Conservation (phyloP, 352 stramenopile genomes). For the Elongisporangium undulatum region DNA sequence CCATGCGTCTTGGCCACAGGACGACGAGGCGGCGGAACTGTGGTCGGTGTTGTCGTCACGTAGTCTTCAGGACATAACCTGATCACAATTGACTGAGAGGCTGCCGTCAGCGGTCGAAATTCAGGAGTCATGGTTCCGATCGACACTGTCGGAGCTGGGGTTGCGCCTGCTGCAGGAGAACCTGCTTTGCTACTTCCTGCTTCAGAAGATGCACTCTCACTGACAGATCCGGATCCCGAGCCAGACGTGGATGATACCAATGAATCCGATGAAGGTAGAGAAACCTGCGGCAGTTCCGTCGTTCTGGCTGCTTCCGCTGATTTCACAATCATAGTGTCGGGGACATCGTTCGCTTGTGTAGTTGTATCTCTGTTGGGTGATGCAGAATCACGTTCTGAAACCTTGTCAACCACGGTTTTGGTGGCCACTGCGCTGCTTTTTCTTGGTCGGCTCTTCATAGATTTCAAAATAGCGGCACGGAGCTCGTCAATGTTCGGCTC, state of each 20-base stretch:
- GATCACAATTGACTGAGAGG: conserved; percentile 68
- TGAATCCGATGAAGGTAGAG: not conserved
- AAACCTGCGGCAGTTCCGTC: not conserved
- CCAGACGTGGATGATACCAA: not conserved
- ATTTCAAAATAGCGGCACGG: conserved; percentile 39
- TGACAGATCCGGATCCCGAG: not conserved
- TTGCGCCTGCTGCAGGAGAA: not conserved
- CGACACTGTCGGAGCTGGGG: not conserved
- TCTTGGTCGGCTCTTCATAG: conserved; percentile 16
- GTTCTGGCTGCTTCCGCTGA: not conserved
- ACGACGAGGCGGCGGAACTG: not conserved
- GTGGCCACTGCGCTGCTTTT: not conserved
- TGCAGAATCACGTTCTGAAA: not conserved
- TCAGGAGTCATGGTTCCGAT: conserved; percentile 15
- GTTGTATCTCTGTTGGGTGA: not conserved
- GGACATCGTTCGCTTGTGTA: not conserved
- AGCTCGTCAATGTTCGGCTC: conserved; percentile 30
- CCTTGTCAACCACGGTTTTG: not conserved
- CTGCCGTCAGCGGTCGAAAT: conserved; percentile 58
- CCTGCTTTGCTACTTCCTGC: not conserved
- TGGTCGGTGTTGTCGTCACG: conserved; percentile 13
- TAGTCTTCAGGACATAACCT: conserved; percentile 50
- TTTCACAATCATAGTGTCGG: not conserved
- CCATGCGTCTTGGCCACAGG: conserved; percentile 2
- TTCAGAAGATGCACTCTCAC: not conserved